Evolutionary conservation across 2,329 filamentous ascomycete genomes (phyloP), one percentile per base, ranked within the genome.

Genomic region (Colletotrichum sublineola): DNA sequence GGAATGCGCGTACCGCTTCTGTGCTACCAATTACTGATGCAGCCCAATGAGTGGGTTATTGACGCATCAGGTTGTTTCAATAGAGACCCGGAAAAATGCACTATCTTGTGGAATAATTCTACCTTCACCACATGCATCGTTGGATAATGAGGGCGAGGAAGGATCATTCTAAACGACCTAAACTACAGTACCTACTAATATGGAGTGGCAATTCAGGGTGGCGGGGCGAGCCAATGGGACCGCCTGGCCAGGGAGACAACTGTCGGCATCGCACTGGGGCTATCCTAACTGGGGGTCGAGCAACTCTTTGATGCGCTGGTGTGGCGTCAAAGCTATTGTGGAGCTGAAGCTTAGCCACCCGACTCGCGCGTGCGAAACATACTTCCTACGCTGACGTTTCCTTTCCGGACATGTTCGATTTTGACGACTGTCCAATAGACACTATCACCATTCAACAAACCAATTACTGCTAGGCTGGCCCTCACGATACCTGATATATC

Each of bases 321-420:
- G 70, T 73, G 70, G 70, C 70, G 70, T 73, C 70, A 73, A 73
- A 71, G 71, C 68, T 71, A 71, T 56, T 58, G 71, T 73, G 71
- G 71, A 73, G 71, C 71, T 73, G 62, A 58, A 74, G 72, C 64
- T 74, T 73, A 73, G 72, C 72, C 72, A 74, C 72, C 69, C 69
- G 58, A 73, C 62, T 71, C 67, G 68, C 62, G 71, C 62, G 71
- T 73, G 69, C 72, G 72, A 74, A 74, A 74, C 72, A 73, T 73
- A 68, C 69, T 53, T 73, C 68, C 63, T 62, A 72, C 72, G 72
- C 72, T 73, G 63, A 74, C 68, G 72, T 74, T 74, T 68, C 71
- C 73, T 48, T 65, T 61, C 44, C 60, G 56, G 52, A 55, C 44
- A 67, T 70, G 52, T 70, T 70, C 53, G 65, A 66, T 24, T 70